Base-by-base conservation (phyloP, 345 rosid species). In the Clausena lansium region DNA sequence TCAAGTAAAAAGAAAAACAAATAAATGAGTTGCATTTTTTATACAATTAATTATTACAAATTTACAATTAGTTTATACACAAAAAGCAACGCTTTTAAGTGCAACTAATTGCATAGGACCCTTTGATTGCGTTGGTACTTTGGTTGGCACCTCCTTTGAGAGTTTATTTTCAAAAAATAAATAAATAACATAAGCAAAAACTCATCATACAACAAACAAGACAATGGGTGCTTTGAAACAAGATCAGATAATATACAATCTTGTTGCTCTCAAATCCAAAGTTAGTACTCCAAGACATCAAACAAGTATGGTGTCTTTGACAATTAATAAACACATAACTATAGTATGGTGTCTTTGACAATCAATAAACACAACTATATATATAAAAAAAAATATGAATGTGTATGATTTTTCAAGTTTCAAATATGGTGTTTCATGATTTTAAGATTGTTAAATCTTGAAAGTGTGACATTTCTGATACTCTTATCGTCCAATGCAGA, bases 401-500 rank as follows among this genome's bases (percentile, higher is more conserved):
- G 32, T 9, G 5, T 27, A 4, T n/a, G 17, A 17, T 28, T 32
- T 30, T 60, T 61, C 28, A 36, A 3, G 19, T 7, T 57, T 47
- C 63, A 58, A 7, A 59, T 14, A 59, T 32, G 47, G 19, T 24
- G 59, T 70, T 64, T 32, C 30, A 74, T 65, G 70, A 65, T 58
- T 78, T 25, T 78, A 65, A 45, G 76, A 35, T 22, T 68, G 33
- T 25, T 8, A 32, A 77, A 6, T 25, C 66, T 62, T 27, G 65
- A 58, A 68, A 71, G 61, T 38, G 69, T 76, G 7, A 8, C 64
- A 73, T 68, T 74, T 62, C 41, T 30, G 32, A 67, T 25, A 69
- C 28, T 64, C 50, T 74, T 28, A 52, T 55, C 57, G 28, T 68
- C 74, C 63, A 61, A 30, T 27, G 64, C 78, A 36, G 80, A 58